Conservation (phyloP, 177 flowering plant genomes). For the Tripterygium wilfordii region DNA sequence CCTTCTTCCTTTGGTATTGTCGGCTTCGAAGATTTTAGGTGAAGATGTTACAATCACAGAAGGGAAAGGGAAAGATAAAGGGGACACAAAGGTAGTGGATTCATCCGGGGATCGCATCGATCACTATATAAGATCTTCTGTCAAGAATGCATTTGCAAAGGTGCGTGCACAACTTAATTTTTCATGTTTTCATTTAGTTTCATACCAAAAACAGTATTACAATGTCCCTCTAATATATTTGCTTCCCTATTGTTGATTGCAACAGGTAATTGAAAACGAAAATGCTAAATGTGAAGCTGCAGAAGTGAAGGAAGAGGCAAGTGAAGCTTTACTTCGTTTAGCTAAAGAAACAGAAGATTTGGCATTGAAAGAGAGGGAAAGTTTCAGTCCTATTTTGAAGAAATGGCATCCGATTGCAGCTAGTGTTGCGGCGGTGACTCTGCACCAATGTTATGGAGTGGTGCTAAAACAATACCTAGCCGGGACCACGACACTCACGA, state of each 20-base stretch:
- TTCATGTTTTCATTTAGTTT: neutral
- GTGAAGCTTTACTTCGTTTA: conserved; percentile 40
- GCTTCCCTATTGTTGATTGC: neutral
- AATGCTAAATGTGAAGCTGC: conserved; percentile 13
- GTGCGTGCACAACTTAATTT: conserved; percentile 19
- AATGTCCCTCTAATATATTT: neutral
- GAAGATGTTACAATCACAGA: conserved; percentile 39
- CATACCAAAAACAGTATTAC: neutral
- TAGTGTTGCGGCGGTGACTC: conserved; percentile 70
- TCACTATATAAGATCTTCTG: conserved; percentile 59
- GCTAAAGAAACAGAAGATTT: conserved; percentile 71
- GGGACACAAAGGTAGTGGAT: conserved; percentile 21
- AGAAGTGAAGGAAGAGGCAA: conserved; percentile 34
- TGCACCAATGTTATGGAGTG: conserved; percentile 74
- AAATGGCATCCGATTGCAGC: conserved; percentile 75
- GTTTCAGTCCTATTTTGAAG: conserved; percentile 62
- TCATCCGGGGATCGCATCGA: conserved; percentile 48
- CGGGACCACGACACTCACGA: conserved; percentile 29
- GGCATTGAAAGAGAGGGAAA: conserved; percentile 69
- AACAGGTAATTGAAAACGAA: conserved; percentile 45
- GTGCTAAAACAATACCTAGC: conserved; percentile 61
- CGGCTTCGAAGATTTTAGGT: conserved; percentile 53
- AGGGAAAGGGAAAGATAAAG: conserved; percentile 19
- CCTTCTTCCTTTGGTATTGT: conserved; percentile 61
- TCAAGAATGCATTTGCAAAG: conserved; percentile 63